These are phyloP conservation scores for Coemansia sp. DNA, from an alignment of 192 early-diverging fungal species.

Conservation along the genomic window DNA sequence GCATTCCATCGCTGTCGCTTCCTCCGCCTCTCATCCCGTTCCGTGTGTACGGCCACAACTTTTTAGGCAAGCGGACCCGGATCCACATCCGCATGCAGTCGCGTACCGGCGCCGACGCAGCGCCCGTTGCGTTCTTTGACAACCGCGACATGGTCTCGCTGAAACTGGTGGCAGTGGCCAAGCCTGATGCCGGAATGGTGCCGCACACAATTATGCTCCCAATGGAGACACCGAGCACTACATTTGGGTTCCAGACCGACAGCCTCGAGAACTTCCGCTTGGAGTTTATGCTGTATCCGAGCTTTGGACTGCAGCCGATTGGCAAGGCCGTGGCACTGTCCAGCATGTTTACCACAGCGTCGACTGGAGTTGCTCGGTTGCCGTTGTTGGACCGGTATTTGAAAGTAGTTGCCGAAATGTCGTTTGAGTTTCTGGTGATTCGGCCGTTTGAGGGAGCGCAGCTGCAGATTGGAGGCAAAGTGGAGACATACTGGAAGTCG, in stretches of 20 bases:
- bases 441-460: slow-evolving; percentile 84
- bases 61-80: slow-evolving; percentile 84
- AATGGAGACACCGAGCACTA: slow-evolving; percentile 63
- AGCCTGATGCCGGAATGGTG: slow-evolving; percentile 82
- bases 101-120: slow-evolving; percentile 41
- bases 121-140: slow-evolving; percentile 44
- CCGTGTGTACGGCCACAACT: slow-evolving; percentile 97
- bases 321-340: slow-evolving; percentile 82
- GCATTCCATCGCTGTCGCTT: slow-evolving; percentile 86
- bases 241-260: slow-evolving; percentile 84
- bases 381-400: slow-evolving; percentile 91
- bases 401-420: slow-evolving; percentile 85
- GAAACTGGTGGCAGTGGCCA: slow-evolving; percentile 82
- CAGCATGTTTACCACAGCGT: slow-evolving; percentile 56
- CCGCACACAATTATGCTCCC: slow-evolving; percentile 91
- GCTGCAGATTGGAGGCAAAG: slow-evolving; percentile 90
- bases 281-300: slow-evolving; percentile 96
- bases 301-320: slow-evolving; percentile 92
- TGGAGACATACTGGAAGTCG: slow-evolving; percentile 99
- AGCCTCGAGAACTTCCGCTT: slow-evolving; percentile 71
- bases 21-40: slow-evolving; percentile 98
- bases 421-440: slow-evolving; percentile 78
- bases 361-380: slow-evolving; percentile 43
- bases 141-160: slow-evolving; percentile 59
- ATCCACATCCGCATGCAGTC: slow-evolving; percentile 70